phyloP scores from a whole-genome alignment of 495 filamentous ascomycete species.

The Achaetomiella virescens region DNA sequence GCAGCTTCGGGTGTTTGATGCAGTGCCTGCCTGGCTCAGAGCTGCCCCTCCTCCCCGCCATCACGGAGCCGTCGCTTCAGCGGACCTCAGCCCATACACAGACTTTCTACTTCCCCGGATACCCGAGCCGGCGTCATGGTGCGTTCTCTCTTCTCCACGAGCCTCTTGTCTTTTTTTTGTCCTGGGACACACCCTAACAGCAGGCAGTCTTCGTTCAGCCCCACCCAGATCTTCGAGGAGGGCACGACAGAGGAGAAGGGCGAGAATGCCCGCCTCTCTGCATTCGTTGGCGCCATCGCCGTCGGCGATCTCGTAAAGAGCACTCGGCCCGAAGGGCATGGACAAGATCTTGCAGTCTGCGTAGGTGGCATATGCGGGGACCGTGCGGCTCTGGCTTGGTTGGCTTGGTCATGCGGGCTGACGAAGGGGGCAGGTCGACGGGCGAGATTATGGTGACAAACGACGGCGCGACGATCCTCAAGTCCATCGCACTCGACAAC shows the following conservation, averaged over 20 bases:
- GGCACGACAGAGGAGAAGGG: constrained; percentile 97
- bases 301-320: constrained; percentile 96
- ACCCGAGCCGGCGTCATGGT: constrained; percentile 12
- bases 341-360: constrained; percentile 99
- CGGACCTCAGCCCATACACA: constrained; percentile 1
- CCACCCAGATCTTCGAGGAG: constrained; percentile 97
- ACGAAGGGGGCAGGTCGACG: constrained; percentile 60
- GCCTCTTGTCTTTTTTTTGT: neutral
- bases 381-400: neutral
- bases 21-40: constrained; percentile 20
- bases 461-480: constrained; percentile 96
- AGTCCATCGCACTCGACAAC: constrained; percentile 98
- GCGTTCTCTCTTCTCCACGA: neutral
- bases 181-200: constrained; percentile 15
- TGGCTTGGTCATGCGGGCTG: constrained; percentile 8
- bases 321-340: constrained; percentile 93
- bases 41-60: constrained; percentile 25
- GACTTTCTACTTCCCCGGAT: constrained; percentile 2
- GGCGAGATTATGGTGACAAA: constrained; percentile 97
- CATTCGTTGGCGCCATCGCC: constrained; percentile 95
- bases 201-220: constrained; percentile 58
- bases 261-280: constrained; percentile 95
- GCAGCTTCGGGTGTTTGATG: constrained; percentile 16
- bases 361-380: constrained; percentile 43
- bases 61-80: neutral